phyloP scores from a whole-genome alignment of 768 basidiomycete species.

The Kondoa malvinella region DNA sequence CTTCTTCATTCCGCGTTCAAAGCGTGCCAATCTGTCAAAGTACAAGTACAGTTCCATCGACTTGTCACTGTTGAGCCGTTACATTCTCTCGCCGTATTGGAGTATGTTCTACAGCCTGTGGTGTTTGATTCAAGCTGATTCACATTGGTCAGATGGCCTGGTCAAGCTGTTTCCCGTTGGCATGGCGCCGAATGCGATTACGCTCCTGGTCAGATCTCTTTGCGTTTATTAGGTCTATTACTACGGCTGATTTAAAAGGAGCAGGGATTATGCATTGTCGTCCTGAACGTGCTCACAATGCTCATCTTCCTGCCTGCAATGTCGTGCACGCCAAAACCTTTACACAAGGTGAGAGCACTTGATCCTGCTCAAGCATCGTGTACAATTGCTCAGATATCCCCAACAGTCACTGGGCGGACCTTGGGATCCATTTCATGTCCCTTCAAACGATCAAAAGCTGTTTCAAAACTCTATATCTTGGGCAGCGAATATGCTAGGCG shows the following conservation, averaged over 20 bases:
- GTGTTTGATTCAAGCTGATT: neutral
- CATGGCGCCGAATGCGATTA: conserved; percentile 26
- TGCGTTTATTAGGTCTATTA: neutral
- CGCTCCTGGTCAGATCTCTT: conserved; percentile 9
- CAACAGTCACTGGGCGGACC: conserved; percentile 18
- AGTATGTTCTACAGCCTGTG: neutral
- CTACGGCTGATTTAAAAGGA: neutral
- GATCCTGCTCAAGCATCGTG: neutral
- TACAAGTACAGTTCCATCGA: conserved; percentile 23
- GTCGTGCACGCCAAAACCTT: conserved; percentile 23
- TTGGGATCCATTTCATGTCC: conserved; percentile 27
- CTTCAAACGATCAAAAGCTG: neutral
- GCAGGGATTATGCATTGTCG: conserved; percentile 55
- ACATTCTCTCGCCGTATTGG: neutral
- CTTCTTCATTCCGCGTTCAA: conserved; percentile 18
- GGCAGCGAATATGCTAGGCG: conserved; percentile 7
- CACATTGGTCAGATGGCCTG: conserved; percentile 6
- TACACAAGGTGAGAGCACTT: conserved; percentile 25
- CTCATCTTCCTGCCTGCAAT: conserved; percentile 57
- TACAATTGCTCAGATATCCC: neutral
- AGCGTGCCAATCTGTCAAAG: conserved; percentile 21
- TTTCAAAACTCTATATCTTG: neutral
- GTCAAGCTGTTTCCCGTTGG: conserved; percentile 20
- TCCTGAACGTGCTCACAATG: conserved; percentile 67
- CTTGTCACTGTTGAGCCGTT: conserved; percentile 14